These are phyloP conservation scores for Sarocladium kiliense DNA, from an alignment of 2,329 filamentous ascomycete genomes.

Conservation along the genomic window DNA sequence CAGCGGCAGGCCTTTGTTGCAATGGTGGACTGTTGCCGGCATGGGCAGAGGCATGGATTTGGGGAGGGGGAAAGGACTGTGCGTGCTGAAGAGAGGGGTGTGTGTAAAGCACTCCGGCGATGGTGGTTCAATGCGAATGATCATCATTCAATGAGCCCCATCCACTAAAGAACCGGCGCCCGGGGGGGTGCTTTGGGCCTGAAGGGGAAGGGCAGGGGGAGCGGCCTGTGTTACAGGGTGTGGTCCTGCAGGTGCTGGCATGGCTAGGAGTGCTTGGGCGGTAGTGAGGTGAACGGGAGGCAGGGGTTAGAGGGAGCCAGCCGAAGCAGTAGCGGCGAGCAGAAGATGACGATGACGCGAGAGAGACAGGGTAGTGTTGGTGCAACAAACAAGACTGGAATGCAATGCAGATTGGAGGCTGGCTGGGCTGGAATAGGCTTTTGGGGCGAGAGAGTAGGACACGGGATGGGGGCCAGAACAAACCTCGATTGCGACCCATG, in stretches of 20 bases:
- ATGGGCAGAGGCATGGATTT: slow-evolving; percentile 4
- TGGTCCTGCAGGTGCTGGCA: too few relatives aligned
- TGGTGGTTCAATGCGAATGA: neutral
- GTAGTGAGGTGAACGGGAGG: neutral
- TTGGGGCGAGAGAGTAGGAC: neutral
- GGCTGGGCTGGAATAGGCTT: neutral
- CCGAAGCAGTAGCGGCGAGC: neutral
- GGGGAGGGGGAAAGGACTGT: neutral
- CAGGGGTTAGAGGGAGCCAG: neutral
- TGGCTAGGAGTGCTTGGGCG: neutral
- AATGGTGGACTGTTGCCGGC: neutral
- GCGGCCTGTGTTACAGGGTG: neutral
- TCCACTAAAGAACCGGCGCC: neutral
- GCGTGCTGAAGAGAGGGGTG: neutral
- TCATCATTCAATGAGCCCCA: slow-evolving; percentile 1
- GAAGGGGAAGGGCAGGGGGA: neutral
- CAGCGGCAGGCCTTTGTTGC: neutral
- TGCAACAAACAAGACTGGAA: neutral
- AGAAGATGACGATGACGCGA: slow-evolving; percentile 1
- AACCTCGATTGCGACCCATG: slow-evolving; percentile 53
- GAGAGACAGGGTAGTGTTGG: neutral
- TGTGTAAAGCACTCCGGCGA: neutral
- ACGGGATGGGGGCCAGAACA: slow-evolving; percentile 25
- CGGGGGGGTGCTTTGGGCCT: neutral
- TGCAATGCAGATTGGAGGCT: neutral